Percentiles rank a stretch among this genome's conserved stretches.
phyloP scores from a whole-genome alignment of 345 rosid species.

The Viola odorata region DNA sequence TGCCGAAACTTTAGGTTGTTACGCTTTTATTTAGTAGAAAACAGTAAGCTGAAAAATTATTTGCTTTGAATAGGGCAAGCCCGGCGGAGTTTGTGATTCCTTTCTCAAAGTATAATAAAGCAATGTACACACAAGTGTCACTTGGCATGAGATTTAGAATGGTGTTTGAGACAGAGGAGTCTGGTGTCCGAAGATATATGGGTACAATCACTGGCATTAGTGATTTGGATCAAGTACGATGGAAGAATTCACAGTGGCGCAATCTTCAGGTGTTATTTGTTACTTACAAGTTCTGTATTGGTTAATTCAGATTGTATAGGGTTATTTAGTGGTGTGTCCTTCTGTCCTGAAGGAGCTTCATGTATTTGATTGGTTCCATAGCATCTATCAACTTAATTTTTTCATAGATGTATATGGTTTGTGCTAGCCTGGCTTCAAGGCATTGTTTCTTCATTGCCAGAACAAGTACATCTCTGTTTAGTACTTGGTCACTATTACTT shows the following conservation, averaged over 20 bases:
- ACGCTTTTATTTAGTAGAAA: background rate
- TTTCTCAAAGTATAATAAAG: slow-evolving; percentile 83
- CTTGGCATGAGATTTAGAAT: slow-evolving; percentile 94
- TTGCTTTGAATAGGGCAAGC: slow-evolving; percentile 65
- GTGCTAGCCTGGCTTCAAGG: background rate
- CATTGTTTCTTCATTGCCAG: background rate
- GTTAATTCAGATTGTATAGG: background rate
- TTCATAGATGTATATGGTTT: background rate
- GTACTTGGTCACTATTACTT: background rate
- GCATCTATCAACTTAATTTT: background rate
- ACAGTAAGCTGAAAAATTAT: slow-evolving; percentile 4
- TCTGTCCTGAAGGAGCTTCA: background rate
- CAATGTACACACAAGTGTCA: slow-evolving; percentile 81
- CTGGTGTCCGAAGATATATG: slow-evolving; percentile 94
- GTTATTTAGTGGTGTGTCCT: background rate
- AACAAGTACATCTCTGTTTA: background rate
- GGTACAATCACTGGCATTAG: slow-evolving; percentile 87
- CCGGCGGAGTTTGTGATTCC: slow-evolving; percentile 97
- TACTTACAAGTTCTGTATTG: background rate
- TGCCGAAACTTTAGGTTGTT: slow-evolving; percentile 6
- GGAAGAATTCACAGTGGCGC: slow-evolving; percentile 97
- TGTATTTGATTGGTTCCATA: background rate
- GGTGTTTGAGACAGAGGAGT: slow-evolving; percentile 98
- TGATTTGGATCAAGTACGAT: slow-evolving; percentile 80
- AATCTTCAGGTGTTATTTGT: slow-evolving; percentile 74